phyloP scores from a whole-genome alignment of 495 filamentous ascomycete genomes.

The Pseudevernia furfuracea region DNA sequence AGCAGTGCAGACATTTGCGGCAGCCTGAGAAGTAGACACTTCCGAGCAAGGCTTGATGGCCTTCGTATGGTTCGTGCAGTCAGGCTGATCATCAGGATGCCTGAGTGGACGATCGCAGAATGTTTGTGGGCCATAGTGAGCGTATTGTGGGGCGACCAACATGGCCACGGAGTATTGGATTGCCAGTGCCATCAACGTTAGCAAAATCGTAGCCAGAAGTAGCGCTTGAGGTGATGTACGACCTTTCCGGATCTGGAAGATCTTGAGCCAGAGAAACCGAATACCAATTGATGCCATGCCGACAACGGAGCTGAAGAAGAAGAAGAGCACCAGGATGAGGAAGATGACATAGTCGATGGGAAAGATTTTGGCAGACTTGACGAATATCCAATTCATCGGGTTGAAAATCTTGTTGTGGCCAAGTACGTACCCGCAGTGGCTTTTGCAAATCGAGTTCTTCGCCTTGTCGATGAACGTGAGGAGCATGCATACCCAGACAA shows the following conservation, averaged over 20 bases:
- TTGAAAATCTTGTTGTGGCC: constrained; percentile 87
- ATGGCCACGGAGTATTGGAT: constrained; percentile 88
- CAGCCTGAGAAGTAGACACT: constrained; percentile 47
- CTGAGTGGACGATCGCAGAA: constrained; percentile 65
- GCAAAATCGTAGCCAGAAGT: constrained; percentile 82
- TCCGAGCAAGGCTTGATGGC: constrained; percentile 78
- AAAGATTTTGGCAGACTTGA: constrained; percentile 73
- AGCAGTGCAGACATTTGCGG: constrained; percentile 76
- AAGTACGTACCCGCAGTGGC: constrained; percentile 88
- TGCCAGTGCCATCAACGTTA: constrained; percentile 79
- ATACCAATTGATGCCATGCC: constrained; percentile 84
- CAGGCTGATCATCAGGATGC: constrained; percentile 54
- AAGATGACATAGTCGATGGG: constrained; percentile 90
- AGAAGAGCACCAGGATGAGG: constrained; percentile 68
- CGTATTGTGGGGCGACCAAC: constrained; percentile 88
- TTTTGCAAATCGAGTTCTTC: constrained; percentile 86
- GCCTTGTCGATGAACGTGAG: constrained; percentile 94
- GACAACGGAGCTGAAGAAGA: constrained; percentile 79
- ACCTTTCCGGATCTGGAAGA: constrained; percentile 84
- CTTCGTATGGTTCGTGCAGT: constrained; percentile 66
- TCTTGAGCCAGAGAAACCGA: constrained; percentile 85
- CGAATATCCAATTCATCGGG: constrained; percentile 85
- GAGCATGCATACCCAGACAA: constrained; percentile 87
- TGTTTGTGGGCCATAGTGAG: constrained; percentile 88
- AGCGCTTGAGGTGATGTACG: constrained; percentile 88